phyloP scores from a whole-genome alignment of 208 protist genomes.

The Trypanosomatidae sp. region DNA sequence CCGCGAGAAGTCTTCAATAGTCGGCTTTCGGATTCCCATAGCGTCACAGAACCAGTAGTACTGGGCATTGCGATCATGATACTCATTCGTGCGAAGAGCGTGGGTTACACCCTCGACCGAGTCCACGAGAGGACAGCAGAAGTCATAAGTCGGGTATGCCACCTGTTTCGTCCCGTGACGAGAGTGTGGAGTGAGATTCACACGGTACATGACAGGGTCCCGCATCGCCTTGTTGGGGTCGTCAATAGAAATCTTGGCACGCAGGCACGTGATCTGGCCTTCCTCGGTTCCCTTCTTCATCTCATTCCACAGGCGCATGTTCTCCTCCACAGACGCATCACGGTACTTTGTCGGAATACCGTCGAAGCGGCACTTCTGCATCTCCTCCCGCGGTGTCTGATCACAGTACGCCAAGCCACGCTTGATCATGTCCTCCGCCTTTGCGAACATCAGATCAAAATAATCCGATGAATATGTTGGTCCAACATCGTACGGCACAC shows the following conservation, averaged over 20 bases:
- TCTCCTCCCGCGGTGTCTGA: slow-evolving; percentile 95
- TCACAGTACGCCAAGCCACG: slow-evolving; percentile 97
- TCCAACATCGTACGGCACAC: slow-evolving; percentile 86
- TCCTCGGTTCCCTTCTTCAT: slow-evolving; percentile 91
- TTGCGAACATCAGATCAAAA: slow-evolving; percentile 95
- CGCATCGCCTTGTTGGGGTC: slow-evolving; percentile 96
- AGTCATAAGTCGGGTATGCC: slow-evolving; percentile 99
- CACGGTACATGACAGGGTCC: slow-evolving; percentile 98
- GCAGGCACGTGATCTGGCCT: slow-evolving; percentile 93
- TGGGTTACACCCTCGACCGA: slow-evolving; percentile 99
- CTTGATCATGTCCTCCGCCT: slow-evolving; percentile 91
- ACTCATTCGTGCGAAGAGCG: slow-evolving; percentile 98
- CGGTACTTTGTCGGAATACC: slow-evolving; percentile 91
- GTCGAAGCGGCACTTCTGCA: slow-evolving; percentile 93
- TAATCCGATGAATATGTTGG: slow-evolving; percentile 97
- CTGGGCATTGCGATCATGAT: slow-evolving; percentile 97
- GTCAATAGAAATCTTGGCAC: slow-evolving; percentile 97
- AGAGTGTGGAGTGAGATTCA: slow-evolving; percentile 91
- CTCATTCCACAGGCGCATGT: slow-evolving; percentile 94
- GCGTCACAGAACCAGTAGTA: slow-evolving; percentile 97
- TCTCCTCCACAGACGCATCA: slow-evolving; percentile 94
- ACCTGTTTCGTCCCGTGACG: slow-evolving; percentile 93
- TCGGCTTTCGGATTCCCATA: slow-evolving; percentile 86
- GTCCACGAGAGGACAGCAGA: slow-evolving; percentile 99
- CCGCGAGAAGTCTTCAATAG: slow-evolving; percentile 96